Evolutionary conservation across 331 rosid genomes (phyloP), one percentile per base, ranked within the genome.

Genomic region (Rosa hybrid): DNA sequence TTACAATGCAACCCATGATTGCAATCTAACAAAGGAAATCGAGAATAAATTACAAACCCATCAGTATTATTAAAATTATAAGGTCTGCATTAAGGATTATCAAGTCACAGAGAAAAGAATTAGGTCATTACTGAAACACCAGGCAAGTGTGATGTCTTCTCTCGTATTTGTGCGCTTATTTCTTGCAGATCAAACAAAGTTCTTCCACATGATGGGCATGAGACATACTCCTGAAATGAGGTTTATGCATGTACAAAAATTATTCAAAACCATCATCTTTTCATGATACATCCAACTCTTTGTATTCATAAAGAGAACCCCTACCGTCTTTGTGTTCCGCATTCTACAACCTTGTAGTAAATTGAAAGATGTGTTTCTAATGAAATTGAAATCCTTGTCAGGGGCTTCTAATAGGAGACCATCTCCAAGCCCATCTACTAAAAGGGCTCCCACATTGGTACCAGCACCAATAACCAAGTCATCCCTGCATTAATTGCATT

Each of bases 181-280:
- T 91, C 99, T 89, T 96, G 99, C 84, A 96, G 99, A 81, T 96
- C 99, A 77, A 96, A 96, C 89, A 96, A 87, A 54, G 99, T 96
- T 88, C 99, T 89, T n/a, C 99, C 99, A 63, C 99, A 93, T 38
- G 99, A 96, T 71, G 98, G 99, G 86, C 99, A 93, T 14, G 99
- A 96, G 25, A 96, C 99, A 17, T 93, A 96, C 87, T 96, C 99
- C 99, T 96, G 91, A 86, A 89, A 77, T 81, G 74, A 74, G 30
- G 30, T 27, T 27, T 23, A 76, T 25, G 59, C 77, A 75, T 70
- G 71, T 60, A 39, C 51, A 25, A 49, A n/a, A 20, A 71, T 39
- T 20, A 38, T 39, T 57, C 13, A 7, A 65, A 21, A 16, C 65
- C 44, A 60, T 71, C 72, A 30, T 65, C 51, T 49, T 65, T 72